Percentiles rank a stretch among this genome's conserved stretches.
Conservation (phyloP, 345 rosid genomes). For the Luvunga scandens region DNA sequence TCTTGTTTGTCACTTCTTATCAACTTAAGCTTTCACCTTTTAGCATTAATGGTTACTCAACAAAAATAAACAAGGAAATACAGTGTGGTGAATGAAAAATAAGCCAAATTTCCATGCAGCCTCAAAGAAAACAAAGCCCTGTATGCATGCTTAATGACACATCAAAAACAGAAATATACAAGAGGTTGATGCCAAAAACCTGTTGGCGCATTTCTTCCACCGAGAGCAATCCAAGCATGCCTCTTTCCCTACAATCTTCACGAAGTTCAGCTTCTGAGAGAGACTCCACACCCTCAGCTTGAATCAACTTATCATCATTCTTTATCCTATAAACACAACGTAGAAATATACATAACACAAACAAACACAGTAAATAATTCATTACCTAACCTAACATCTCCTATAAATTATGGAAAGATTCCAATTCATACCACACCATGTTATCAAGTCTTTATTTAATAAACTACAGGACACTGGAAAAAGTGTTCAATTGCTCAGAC, state of each 20-base stretch:
- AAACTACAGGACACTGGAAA: conserved; percentile 1
- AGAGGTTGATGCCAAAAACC: conserved; percentile 29
- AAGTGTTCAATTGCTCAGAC: background rate
- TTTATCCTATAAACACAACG: conserved; percentile 42
- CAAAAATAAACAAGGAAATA: background rate
- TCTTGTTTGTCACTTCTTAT: background rate
- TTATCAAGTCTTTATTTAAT: background rate
- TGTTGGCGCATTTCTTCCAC: conserved; percentile 80
- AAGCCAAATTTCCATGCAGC: background rate
- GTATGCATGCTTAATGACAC: background rate
- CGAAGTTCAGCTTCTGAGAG: conserved; percentile 72
- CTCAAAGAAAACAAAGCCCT: background rate
- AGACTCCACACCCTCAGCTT: conserved; percentile 71
- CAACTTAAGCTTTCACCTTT: background rate
- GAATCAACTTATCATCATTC: conserved; percentile 64
- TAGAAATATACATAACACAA: background rate
- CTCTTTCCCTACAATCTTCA: conserved; percentile 75
- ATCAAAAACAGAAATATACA: background rate
- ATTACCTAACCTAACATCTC: background rate
- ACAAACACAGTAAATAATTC: background rate
- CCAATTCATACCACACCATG: background rate
- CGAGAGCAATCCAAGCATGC: conserved; percentile 65
- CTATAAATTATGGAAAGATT: too few relatives aligned
- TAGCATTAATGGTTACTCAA: background rate
- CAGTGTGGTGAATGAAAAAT: background rate